Evolutionary conservation across 2,329 filamentous ascomycete species (phyloP), one percentile per base, ranked within the genome.

Genomic region (Pestalotiopsis sp.): DNA sequence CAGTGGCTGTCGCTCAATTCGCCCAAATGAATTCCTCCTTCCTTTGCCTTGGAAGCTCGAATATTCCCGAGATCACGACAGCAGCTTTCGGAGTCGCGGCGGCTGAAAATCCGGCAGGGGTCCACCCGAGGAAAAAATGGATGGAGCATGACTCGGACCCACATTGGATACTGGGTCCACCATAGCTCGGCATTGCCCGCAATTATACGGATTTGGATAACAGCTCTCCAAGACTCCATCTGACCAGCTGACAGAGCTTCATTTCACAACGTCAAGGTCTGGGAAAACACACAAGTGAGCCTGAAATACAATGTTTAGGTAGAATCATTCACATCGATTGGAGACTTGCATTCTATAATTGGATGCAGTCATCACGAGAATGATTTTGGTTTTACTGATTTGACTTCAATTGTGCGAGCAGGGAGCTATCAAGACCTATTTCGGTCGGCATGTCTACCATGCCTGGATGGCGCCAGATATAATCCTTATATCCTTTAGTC

Each of bases 401-500:
- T 68, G 49, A 63, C 38, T 63, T 23, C 27, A n/a, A 23, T 45
- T 38, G 38, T 25, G 20, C 31, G 39, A 27, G 62, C 25, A 38
- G 59, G 57, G 27, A 62, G 27, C 59, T 62, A 62, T 62, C 59
- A 39, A 38, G 59, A 69, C 65, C 71, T 68, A 69, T 67, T 41
- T 64, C 67, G 67, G 65, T 66, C 68, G 70, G 69, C 68, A 67
- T 49, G 39, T 41, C 27, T 66, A 67, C 27, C 6, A 64, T 71
- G 67, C 59, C 27, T 69, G 55, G 69, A 68, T 69, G 57, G 69
- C 72, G 69, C 68, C 68, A 71, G 65, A 67, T 69, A 62, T 67
- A 65, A 65, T 59, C 67, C 17, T 70, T 52, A 65, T 71, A 52
- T 52, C 45, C 17, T 20, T 52, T 52, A n/a, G 17, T 52, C 17